Evolutionary conservation across 192 early-diverging fungal species (phyloP), one percentile per base, ranked within the genome.

Genomic region (Phycomyces blakesleeanus): DNA sequence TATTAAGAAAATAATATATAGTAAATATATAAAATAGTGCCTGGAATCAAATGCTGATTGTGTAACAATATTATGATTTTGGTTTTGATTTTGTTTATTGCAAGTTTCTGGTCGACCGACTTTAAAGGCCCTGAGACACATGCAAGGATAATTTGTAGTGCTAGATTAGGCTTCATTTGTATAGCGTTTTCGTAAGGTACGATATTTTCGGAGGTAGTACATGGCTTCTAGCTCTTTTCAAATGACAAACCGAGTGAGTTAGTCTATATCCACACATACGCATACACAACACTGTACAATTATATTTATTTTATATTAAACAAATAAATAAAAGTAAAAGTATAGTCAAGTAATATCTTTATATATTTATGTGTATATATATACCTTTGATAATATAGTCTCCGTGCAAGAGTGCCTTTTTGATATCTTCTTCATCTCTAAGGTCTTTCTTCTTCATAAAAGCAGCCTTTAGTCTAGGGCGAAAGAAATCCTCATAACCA

Each of bases 331-430:
- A n/a, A n/a, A n/a, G n/a, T n/a, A n/a, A n/a, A n/a, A n/a, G n/a
- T n/a, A n/a, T n/a, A n/a, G n/a, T n/a, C n/a, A n/a, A n/a, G n/a
- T n/a, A n/a, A n/a, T n/a, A n/a, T n/a, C n/a, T n/a, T n/a, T 29
- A 56, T 51, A 5, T 2, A 34, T 47, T 47, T 18, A 47, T 14
- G 12, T 3, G 44, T 14, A 47, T 47, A 3, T 2, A 7, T n/a
- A 18, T 68, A 75, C 75, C 75, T 78, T 79, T 79, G 18, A 67
- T 52, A 11, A 78, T 58, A 68, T 78, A 78, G 59, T 78, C 65
- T n/a, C 76, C 76, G 44, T 51, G 39, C 15, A 60, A 65, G 37
- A 78, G 61, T 15, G 76, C 61, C 22, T 69, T 67, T 27, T 57
- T 63, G 15, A 78, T 78, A 27, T 78, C 76, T 25, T 64, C 53